Evolutionary conservation across 768 basidiomycete species (phyloP).

Genomic region (Tulasnella calospora): DNA sequence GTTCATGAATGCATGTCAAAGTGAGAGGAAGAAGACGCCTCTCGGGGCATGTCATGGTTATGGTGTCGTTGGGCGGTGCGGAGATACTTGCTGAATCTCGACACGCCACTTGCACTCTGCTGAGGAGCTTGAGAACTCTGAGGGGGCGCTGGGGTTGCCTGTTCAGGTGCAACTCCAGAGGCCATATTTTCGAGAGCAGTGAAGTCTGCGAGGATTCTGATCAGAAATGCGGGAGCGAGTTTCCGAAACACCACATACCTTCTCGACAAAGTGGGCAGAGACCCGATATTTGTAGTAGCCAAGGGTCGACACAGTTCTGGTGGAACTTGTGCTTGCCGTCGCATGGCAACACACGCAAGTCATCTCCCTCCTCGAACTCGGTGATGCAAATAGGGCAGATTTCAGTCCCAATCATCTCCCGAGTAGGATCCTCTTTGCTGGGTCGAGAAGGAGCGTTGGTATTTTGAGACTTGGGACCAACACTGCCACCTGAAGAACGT

Average conservation of each 20-base stretch:
- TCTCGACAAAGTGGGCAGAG: slow-evolving; percentile 91
- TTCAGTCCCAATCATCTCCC: slow-evolving; percentile 67
- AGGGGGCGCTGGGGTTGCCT: neutral
- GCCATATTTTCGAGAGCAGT: slow-evolving; percentile 24
- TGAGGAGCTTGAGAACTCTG: slow-evolving; percentile 9
- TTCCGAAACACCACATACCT: slow-evolving; percentile 45
- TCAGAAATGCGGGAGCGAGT: neutral
- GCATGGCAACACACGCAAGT: slow-evolving; percentile 84
- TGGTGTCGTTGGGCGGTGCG: slow-evolving; percentile 22
- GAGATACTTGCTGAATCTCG: slow-evolving; percentile 17
- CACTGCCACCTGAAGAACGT: neutral
- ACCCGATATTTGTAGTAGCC: slow-evolving; percentile 81
- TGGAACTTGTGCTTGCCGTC: slow-evolving; percentile 90
- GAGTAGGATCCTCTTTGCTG: slow-evolving; percentile 31
- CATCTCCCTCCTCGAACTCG: slow-evolving; percentile 91
- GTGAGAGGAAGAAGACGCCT: neutral
- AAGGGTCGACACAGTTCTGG: slow-evolving; percentile 83
- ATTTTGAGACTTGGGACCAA: neutral
- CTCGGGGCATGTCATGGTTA: neutral
- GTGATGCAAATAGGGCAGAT: slow-evolving; percentile 94
- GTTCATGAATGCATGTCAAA: neutral
- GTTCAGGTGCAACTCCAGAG: slow-evolving; percentile 16
- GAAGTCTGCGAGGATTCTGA: slow-evolving; percentile 8
- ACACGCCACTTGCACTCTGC: neutral
- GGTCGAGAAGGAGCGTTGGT: neutral